Base-by-base conservation (phyloP, 2,329 filamentous ascomycete species). In the Fusarium annulatum region DNA sequence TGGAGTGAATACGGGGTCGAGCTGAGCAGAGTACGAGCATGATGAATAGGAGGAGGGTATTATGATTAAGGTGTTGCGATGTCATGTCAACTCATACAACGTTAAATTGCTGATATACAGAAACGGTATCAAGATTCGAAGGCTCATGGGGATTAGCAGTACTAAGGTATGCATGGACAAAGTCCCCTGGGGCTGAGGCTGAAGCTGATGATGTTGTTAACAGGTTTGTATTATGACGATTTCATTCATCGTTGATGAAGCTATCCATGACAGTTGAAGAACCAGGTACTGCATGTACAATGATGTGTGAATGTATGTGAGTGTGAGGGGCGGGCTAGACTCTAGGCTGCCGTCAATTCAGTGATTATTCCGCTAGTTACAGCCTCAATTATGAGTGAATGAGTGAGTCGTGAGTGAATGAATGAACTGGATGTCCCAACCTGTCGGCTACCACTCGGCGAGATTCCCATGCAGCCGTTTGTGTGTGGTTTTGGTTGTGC, bases 371-470 rank as follows among this genome's bases (percentile, higher is more conserved):
- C 63, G 65, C 63, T 67, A 65, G 45, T 69, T 69, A 59, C 59
- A 69, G 66, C 66, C 65, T 69, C 66, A 66, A 61, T 56, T 36
- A 34, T 45, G 26, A 64, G 16, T 26, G n/a, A 33, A 21, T 19
- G 12, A 30, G 23, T 38, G 34, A 18, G 9, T 28, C 26, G 26
- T 36, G 15, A 33, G 26, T 39, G 45, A 48, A 34, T 46, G 52
- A 28, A 36, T n/a, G 48, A 51, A 51, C 21, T 34, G 48, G 30
- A 51, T 53, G 30, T 73, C 42, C 71, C 63, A 74, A 49, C 63
- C 71, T 69, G 67, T 72, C 71, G 71, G 71, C 71, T 74, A 56
- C 71, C 67, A 60, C 71, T 74, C 71, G 71, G 71, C 67, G 71
- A 74, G 60, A 74, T 74, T 74, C 23, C 61, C 60, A 74, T 65